Conservation (phyloP, 495 filamentous ascomycete genomes). For the Xylaria nigripes region DNA sequence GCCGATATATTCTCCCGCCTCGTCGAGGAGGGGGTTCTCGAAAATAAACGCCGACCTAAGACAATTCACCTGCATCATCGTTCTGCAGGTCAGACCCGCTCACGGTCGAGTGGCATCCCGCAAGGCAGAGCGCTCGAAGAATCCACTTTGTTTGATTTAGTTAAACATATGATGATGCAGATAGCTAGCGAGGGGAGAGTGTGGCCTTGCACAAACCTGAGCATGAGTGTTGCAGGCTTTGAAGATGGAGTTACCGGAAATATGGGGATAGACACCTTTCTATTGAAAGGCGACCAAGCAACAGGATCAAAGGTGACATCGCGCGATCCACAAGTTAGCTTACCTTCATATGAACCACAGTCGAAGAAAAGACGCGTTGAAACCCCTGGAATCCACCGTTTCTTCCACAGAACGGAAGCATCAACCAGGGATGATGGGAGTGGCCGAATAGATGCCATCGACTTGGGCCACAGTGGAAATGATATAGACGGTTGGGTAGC, state of each 20-base stretch:
- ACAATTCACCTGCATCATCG: slow-evolving; percentile 77
- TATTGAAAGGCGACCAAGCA: slow-evolving; percentile 71
- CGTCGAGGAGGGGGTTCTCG: slow-evolving; percentile 85
- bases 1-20: slow-evolving; percentile 87
- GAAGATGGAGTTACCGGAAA: slow-evolving; percentile 82
- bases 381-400: slow-evolving; percentile 47
- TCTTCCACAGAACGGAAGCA: slow-evolving; percentile 41
- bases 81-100: slow-evolving; percentile 59
- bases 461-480: slow-evolving; percentile 16
- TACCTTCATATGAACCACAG: slow-evolving; percentile 26
- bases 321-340: slow-evolving; percentile 23
- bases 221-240: slow-evolving; percentile 77
- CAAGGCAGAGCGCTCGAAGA: slow-evolving; percentile 66
- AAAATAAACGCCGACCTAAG: slow-evolving; percentile 78
- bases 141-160: slow-evolving; percentile 63
- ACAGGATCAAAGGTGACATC: slow-evolving; percentile 33
- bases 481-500: slow-evolving; percentile 8
- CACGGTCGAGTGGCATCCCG: slow-evolving; percentile 67
- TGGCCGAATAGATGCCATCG: slow-evolving; percentile 19
- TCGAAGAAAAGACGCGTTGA: slow-evolving; percentile 49
- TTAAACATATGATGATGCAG: slow-evolving; percentile 66
- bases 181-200: slow-evolving; percentile 65
- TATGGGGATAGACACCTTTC: slow-evolving; percentile 73
- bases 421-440: slow-evolving; percentile 20
- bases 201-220: slow-evolving; percentile 84